A percentile compares a stretch with the other conserved stretches of the same genome.
Evolutionary conservation across 176 grass and related monocot genomes (phyloP).

Genomic region (Bonia amplexicaulis): DNA sequence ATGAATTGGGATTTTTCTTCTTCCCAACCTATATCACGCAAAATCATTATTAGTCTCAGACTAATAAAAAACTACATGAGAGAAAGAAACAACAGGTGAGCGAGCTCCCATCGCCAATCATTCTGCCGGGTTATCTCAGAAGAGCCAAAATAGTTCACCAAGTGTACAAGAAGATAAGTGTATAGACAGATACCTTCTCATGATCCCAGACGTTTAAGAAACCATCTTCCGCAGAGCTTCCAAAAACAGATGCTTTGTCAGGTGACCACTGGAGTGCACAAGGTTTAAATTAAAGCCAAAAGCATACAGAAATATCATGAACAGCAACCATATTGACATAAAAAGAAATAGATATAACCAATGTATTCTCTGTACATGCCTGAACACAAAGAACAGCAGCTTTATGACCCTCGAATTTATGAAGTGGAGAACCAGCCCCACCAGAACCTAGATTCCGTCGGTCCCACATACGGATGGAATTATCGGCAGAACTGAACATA

Average conservation of each 20-base stretch:
- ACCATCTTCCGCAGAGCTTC: conserved; percentile 82
- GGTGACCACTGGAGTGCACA: conserved; percentile 80
- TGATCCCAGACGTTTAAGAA: conserved; percentile 88
- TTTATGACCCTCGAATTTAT: conserved; percentile 90
- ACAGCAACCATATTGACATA: neutral
- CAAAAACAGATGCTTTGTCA: conserved; percentile 91
- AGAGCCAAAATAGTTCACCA: neutral
- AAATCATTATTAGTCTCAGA: neutral
- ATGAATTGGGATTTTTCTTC: conserved; percentile 64
- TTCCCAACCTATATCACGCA: conserved; percentile 59
- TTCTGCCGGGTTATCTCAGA: neutral
- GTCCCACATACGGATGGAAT: conserved; percentile 87
- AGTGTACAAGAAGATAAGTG: neutral
- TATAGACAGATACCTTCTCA: conserved; percentile 61
- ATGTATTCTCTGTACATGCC: conserved; percentile 40
- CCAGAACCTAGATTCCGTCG: conserved; percentile 68
- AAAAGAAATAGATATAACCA: neutral
- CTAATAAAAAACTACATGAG: neutral
- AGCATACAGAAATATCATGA: neutral
- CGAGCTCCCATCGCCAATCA: neutral
- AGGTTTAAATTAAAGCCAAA: conserved; percentile 7
- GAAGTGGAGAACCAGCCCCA: conserved; percentile 51
- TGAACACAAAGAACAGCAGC: conserved; percentile 92
- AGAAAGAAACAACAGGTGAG: neutral
- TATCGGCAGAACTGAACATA: conserved; percentile 79